Conservation (phyloP, 352 stramenopile species). For the Globisporangium viniferum region DNA sequence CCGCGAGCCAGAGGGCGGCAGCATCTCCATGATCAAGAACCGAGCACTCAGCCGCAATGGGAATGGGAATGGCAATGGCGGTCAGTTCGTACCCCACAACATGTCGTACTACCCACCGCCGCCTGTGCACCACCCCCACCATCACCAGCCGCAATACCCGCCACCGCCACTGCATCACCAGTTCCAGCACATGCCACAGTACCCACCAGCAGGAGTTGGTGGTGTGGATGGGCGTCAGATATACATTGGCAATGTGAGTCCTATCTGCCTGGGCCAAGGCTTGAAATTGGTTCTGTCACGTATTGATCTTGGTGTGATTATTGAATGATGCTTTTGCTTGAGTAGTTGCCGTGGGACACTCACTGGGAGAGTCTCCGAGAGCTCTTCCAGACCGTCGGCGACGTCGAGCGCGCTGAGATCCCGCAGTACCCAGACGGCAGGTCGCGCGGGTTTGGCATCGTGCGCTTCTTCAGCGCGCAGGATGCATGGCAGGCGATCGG, state of each 20-base stretch:
- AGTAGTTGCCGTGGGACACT: slow-evolving; percentile 61
- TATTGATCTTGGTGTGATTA: slow-evolving; percentile 28
- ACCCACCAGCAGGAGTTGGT: slow-evolving; percentile 3
- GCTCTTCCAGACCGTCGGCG: slow-evolving; percentile 55
- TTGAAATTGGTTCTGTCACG: background rate
- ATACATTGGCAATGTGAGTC: slow-evolving; percentile 75
- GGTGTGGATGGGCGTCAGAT: slow-evolving; percentile 41
- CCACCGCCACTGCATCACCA: slow-evolving; percentile 3
- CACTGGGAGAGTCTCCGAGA: slow-evolving; percentile 73
- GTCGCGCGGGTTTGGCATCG: slow-evolving; percentile 68
- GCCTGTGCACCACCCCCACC: slow-evolving; percentile 4
- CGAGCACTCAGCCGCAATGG: slow-evolving; percentile 13
- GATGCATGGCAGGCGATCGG: slow-evolving; percentile 63
- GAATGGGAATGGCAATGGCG: background rate
- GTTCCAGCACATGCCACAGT: slow-evolving; percentile 2
- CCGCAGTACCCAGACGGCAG: slow-evolving; percentile 51
- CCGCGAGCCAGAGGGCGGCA: slow-evolving; percentile 63
- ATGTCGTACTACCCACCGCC: slow-evolving; percentile 9
- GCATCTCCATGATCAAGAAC: slow-evolving; percentile 68
- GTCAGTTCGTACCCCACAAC: background rate
- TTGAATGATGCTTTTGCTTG: background rate
- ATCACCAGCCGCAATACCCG: slow-evolving; percentile 3
- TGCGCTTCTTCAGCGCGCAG: slow-evolving; percentile 51
- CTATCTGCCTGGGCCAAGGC: background rate
- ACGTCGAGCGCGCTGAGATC: slow-evolving; percentile 69